Evolutionary conservation across 768 basidiomycete genomes (phyloP).

Genomic region (Tulasnella sp.): DNA sequence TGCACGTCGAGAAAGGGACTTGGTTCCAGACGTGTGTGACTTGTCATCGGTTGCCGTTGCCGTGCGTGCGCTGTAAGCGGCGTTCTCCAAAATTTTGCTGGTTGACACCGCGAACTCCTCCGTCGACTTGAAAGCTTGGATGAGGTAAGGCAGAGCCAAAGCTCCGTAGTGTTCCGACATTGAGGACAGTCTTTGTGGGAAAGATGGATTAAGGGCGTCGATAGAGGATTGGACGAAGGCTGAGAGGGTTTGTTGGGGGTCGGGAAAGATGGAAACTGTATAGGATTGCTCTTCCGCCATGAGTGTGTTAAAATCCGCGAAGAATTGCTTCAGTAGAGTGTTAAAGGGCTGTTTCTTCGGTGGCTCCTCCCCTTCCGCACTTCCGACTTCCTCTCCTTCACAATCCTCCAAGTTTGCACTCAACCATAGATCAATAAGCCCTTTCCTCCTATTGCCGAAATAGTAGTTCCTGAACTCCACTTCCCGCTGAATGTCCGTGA

Average conservation of each 20-base stretch:
- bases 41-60: conserved; percentile 21
- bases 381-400: conserved; percentile 40
- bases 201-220: conserved; percentile 69
- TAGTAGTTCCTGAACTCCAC: conserved; percentile 92
- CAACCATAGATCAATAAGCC: conserved; percentile 64
- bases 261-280: conserved; percentile 81
- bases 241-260: conserved; percentile 68
- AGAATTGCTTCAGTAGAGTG: conserved; percentile 69
- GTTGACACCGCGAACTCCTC: conserved; percentile 73
- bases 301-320: conserved; percentile 53
- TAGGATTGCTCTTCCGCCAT: conserved; percentile 63
- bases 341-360: conserved; percentile 39
- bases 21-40: conserved; percentile 19
- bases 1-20: conserved; percentile 24
- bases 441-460: conserved; percentile 68
- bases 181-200: conserved; percentile 67
- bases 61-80: conserved; percentile 36
- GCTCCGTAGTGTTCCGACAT: conserved; percentile 60
- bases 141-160: conserved; percentile 57
- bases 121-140: conserved; percentile 60
- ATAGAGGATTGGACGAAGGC: conserved; percentile 76
- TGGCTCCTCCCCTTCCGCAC: conserved; percentile 25
- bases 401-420: conserved; percentile 37
- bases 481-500: conserved; percentile 84
- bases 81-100: conserved; percentile 71